A percentile compares a stretch with the other conserved stretches of the same genome.
Conservation (phyloP, 805 yeast species). For the Candida vartiovaarae region DNA sequence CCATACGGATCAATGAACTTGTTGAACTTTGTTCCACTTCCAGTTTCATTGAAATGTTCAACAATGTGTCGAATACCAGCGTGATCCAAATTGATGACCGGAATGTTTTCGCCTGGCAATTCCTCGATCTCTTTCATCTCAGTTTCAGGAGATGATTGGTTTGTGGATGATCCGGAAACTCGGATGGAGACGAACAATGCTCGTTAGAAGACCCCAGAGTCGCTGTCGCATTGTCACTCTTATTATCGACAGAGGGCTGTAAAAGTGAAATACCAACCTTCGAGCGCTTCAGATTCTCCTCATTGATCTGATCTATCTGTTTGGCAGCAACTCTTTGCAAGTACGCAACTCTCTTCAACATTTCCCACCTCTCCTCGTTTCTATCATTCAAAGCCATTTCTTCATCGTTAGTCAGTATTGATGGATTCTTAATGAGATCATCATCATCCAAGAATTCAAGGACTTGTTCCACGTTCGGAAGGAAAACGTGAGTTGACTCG, state of each 20-base stretch:
- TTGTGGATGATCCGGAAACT: neutral
- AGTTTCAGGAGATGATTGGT: neutral
- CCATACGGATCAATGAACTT: conserved; percentile 78
- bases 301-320: conserved; percentile 32
- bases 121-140: conserved; percentile 12
- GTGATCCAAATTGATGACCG: conserved; percentile 38
- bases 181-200: neutral
- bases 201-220: neutral
- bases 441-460: conserved; percentile 46
- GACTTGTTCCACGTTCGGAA: conserved; percentile 56
- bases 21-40: conserved; percentile 24
- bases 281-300: conserved; percentile 30
- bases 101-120: conserved; percentile 25
- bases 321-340: conserved; percentile 59
- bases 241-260: conserved; percentile 4
- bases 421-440: conserved; percentile 24
- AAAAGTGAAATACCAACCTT: conserved; percentile 13
- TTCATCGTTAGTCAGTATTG: conserved; percentile 28
- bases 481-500: conserved; percentile 31
- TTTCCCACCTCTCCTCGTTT: conserved; percentile 58
- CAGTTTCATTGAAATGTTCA: conserved; percentile 31
- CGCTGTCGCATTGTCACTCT: neutral
- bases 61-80: conserved; percentile 36
- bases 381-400: conserved; percentile 33
- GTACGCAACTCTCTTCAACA: conserved; percentile 65